These are phyloP conservation scores for Panellus pusillus DNA, from an alignment of 768 basidiomycete species.

Conservation along the genomic window DNA sequence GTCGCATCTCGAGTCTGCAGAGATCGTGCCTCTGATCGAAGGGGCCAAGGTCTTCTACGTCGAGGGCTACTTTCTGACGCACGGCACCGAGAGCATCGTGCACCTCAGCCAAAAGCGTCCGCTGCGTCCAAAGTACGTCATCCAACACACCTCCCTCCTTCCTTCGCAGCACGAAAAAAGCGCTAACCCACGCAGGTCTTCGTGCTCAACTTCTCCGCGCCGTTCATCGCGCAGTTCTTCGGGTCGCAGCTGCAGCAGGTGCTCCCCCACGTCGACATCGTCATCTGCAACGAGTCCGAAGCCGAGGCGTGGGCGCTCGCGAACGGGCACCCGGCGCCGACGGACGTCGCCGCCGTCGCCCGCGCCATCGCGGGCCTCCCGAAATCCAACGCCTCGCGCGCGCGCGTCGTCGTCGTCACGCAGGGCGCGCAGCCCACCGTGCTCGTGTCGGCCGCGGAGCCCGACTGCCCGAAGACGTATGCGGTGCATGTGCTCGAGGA, in stretches of 20 bases:
- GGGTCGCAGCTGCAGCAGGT: slow-evolving; percentile 75
- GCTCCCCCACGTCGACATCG: slow-evolving; percentile 80
- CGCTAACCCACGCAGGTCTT: slow-evolving; percentile 61
- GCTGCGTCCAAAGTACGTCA: slow-evolving; percentile 67
- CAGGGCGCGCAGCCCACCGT: slow-evolving; percentile 83
- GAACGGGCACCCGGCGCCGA: slow-evolving; percentile 64
- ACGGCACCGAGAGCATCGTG: slow-evolving; percentile 73
- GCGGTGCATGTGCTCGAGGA: slow-evolving; percentile 57
- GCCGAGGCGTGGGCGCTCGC: slow-evolving; percentile 83
- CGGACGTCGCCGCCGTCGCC: slow-evolving; percentile 69
- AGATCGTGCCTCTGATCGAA: slow-evolving; percentile 74
- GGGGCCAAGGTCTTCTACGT: slow-evolving; percentile 89
- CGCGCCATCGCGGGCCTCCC: slow-evolving; percentile 68
- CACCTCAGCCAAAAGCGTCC: slow-evolving; percentile 76
- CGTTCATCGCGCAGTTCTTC: slow-evolving; percentile 97
- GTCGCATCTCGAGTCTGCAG: slow-evolving; percentile 73
- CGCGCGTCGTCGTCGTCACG: slow-evolving; percentile 87
- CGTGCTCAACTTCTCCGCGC: slow-evolving; percentile 91
- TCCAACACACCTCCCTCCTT: not conserved
- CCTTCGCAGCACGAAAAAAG: not conserved
- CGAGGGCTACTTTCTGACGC: slow-evolving; percentile 97
- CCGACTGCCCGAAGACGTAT: slow-evolving; percentile 56
- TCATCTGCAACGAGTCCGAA: slow-evolving; percentile 97
- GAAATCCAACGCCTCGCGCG: slow-evolving; percentile 74
- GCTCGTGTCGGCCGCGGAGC: slow-evolving; percentile 61